A percentile compares a stretch with the other conserved stretches of the same genome.
Evolutionary conservation across 768 basidiomycete species (phyloP).

Genomic region (Neoboletus brunneissimus): DNA sequence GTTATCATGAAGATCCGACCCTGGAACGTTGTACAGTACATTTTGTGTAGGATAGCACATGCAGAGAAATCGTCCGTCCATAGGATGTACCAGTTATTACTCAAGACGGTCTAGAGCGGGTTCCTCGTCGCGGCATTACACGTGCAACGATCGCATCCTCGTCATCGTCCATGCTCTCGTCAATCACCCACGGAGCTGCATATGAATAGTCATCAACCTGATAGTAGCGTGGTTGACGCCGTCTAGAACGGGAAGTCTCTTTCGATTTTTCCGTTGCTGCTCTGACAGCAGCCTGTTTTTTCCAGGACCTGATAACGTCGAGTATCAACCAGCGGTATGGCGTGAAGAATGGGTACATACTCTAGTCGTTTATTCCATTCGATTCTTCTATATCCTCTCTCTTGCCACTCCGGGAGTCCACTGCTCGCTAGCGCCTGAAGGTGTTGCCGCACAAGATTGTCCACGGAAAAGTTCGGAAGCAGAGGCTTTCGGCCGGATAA

Average conservation of each 20-base stretch:
- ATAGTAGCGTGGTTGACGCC: conserved; percentile 14
- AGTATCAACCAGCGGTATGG: background rate
- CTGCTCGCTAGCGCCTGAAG: conserved; percentile 45
- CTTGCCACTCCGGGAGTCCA: conserved; percentile 52
- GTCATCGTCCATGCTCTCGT: conserved; percentile 6
- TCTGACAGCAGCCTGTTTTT: conserved; percentile 10
- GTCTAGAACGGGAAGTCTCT: conserved; percentile 7
- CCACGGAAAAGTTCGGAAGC: conserved; percentile 63
- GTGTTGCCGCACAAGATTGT: conserved; percentile 59
- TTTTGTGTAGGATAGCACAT: background rate
- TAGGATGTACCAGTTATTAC: background rate
- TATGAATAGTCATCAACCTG: conserved; percentile 7
- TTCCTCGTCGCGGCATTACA: conserved; percentile 12
- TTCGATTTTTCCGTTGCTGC: conserved; percentile 19
- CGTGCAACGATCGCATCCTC: background rate
- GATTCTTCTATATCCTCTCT: conserved; percentile 41
- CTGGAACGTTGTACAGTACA: background rate
- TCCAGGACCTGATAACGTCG: conserved; percentile 30
- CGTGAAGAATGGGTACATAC: conserved; percentile 37
- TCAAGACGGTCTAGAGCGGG: conserved; percentile 19
- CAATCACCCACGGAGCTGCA: conserved; percentile 1
- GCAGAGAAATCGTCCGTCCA: background rate
- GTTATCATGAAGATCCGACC: background rate
- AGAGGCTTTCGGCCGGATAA: conserved; percentile 44
- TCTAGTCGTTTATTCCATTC: conserved; percentile 56